Conservation (phyloP, 2,329 filamentous ascomycete genomes). For the Dactylonectria estremocensis region DNA sequence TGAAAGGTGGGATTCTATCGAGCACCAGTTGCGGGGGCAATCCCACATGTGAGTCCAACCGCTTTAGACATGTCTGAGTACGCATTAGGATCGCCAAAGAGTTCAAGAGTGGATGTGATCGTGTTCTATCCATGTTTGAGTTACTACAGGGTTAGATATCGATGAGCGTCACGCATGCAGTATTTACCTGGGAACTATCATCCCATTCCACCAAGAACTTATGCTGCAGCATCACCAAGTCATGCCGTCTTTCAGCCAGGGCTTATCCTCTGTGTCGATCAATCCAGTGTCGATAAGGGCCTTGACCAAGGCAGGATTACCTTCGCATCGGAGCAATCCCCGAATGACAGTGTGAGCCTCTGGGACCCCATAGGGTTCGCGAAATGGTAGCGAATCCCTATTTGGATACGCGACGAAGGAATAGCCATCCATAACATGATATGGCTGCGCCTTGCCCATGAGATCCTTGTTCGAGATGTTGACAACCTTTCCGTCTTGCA, state of each 20-base stretch:
- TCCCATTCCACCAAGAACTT: constrained; percentile 68
- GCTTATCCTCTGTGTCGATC: constrained; percentile 54
- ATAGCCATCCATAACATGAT: constrained; percentile 70
- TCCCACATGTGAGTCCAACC: constrained; percentile 77
- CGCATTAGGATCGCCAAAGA: constrained; percentile 77
- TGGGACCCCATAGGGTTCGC: constrained; percentile 78
- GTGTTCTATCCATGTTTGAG: constrained; percentile 48
- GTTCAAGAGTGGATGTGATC: constrained; percentile 74
- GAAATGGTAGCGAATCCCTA: constrained; percentile 77
- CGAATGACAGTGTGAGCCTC: constrained; percentile 78
- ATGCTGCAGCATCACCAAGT: constrained; percentile 27
- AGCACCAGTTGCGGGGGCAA: constrained; percentile 75
- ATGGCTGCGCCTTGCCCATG: constrained; percentile 78
- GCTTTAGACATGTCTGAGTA: constrained; percentile 79
- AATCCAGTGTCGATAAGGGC: constrained; percentile 79
- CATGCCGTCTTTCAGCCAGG: constrained; percentile 39
- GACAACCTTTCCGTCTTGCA: constrained; percentile 72
- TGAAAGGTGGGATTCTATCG: constrained; percentile 58
- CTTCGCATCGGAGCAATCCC: constrained; percentile 77
- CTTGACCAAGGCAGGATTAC: constrained; percentile 79
- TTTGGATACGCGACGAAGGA: constrained; percentile 82
- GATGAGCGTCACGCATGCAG: background rate
- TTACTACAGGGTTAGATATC: background rate
- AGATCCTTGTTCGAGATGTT: constrained; percentile 60
- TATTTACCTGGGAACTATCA: constrained; percentile 64